Evolutionary conservation across 108 stramenopile genomes (phyloP).

Genomic region (Skeletonema grethae): DNA sequence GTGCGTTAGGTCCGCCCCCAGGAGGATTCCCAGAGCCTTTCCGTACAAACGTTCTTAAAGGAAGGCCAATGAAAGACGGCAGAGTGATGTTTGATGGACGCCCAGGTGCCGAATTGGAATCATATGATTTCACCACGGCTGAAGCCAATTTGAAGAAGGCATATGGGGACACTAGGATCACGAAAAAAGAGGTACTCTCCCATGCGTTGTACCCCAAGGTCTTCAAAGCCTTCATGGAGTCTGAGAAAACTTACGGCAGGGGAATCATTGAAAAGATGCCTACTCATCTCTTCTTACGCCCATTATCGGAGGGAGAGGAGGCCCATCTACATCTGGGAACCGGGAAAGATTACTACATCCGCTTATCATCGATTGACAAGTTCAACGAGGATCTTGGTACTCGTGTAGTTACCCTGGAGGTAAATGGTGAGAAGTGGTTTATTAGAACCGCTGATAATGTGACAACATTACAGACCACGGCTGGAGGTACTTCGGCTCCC

Average conservation of each 20-base stretch:
- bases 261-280: slow-evolving; percentile 52
- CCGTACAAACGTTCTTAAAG: slow-evolving; percentile 67
- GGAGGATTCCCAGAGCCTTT: slow-evolving; percentile 86
- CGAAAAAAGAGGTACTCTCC: slow-evolving; percentile 60
- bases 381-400: slow-evolving; percentile 43
- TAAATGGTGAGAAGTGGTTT: slow-evolving; percentile 71
- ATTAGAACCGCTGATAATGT: slow-evolving; percentile 39
- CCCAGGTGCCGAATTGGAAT: slow-evolving; percentile 74
- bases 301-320: slow-evolving; percentile 71
- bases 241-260: slow-evolving; percentile 49
- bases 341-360: slow-evolving; percentile 59
- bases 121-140: slow-evolving; percentile 68
- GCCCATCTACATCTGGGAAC: slow-evolving; percentile 44
- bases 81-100: slow-evolving; percentile 67
- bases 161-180: slow-evolving; percentile 56
- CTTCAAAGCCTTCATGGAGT: slow-evolving; percentile 62
- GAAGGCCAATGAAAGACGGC: slow-evolving; percentile 57
- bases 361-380: slow-evolving; percentile 39
- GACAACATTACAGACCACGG: slow-evolving; percentile 31
- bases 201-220: slow-evolving; percentile 77
- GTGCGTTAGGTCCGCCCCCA: slow-evolving; percentile 68
- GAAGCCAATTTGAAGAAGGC: slow-evolving; percentile 51
- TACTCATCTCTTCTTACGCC: slow-evolving; percentile 67
- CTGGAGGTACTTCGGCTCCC: slow-evolving; percentile 14
- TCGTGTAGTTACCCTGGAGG: slow-evolving; percentile 64